Evolutionary conservation across 768 basidiomycete genomes (phyloP).

Genomic region (Leccinum longicurvipes): DNA sequence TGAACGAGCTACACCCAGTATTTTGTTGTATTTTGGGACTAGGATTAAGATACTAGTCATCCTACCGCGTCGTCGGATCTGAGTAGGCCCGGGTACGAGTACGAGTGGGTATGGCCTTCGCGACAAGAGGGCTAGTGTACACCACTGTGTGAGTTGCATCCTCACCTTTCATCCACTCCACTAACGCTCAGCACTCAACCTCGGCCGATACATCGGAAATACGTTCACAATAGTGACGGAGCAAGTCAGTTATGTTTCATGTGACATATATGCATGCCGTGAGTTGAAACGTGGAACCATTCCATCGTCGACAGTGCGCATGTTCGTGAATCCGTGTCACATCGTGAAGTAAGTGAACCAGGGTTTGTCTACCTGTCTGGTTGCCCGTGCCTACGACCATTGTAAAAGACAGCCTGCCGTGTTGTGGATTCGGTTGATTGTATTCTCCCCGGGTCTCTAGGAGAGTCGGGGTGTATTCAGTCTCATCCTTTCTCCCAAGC

Average conservation of each 20-base stretch:
- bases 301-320: background rate
- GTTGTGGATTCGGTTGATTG: background rate
- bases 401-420: no score
- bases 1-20: background rate
- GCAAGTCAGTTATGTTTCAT: background rate
- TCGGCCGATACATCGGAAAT: constrained; percentile 5
- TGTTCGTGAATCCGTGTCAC: background rate
- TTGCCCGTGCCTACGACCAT: background rate
- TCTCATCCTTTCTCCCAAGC: no score
- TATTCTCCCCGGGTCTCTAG: background rate
- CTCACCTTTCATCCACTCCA: background rate
- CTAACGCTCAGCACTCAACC: background rate
- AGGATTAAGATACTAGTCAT: background rate
- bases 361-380: background rate
- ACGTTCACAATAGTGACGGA: background rate
- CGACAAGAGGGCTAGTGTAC: no score
- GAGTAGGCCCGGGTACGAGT: background rate
- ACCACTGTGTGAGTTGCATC: background rate
- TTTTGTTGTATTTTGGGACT: background rate
- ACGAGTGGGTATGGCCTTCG: background rate
- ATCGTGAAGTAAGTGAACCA: background rate
- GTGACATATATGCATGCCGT: background rate
- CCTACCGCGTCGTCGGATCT: background rate
- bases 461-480: background rate
- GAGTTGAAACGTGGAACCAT: background rate